Evolutionary conservation across 192 early-diverging fungal genomes (phyloP).

Genomic region (Kappamyces sp.): DNA sequence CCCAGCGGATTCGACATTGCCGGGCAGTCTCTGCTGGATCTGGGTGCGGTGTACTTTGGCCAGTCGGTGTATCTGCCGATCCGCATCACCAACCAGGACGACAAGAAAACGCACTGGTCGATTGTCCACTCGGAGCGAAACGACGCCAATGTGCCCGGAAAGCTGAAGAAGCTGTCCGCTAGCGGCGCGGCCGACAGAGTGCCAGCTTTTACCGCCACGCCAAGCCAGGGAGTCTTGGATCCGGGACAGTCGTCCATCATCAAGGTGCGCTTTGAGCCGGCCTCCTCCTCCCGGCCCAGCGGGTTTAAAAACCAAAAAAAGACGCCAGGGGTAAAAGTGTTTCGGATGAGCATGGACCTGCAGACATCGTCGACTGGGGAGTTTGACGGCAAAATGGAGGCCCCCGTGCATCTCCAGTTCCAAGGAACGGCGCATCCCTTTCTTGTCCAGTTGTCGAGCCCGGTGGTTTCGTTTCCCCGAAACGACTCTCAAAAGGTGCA

Average conservation of each 20-base stretch:
- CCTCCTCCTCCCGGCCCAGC: no score
- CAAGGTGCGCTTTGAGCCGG: background rate
- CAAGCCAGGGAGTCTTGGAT: slow-evolving; percentile 5
- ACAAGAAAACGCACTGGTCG: slow-evolving; percentile 28
- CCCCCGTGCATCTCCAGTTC: slow-evolving; percentile 8
- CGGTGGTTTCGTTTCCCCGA: slow-evolving; percentile 24
- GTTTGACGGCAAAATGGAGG: no score
- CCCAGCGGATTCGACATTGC: slow-evolving; percentile 17
- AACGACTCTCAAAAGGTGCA: background rate
- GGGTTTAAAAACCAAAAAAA: background rate
- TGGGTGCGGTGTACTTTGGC: slow-evolving; percentile 39
- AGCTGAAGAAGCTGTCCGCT: background rate
- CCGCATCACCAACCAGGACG: slow-evolving; percentile 32
- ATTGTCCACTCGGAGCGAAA: slow-evolving; percentile 38
- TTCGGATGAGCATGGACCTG: background rate
- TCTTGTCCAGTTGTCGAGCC: slow-evolving; percentile 14
- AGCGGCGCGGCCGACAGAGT: background rate
- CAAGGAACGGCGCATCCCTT: slow-evolving; percentile 33
- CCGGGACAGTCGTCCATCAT: no score
- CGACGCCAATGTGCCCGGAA: slow-evolving; percentile 26
- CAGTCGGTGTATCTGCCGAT: slow-evolving; percentile 30
- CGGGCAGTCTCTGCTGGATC: slow-evolving; percentile 21
- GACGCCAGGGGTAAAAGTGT: background rate
- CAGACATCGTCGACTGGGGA: slow-evolving; percentile 7
- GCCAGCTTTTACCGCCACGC: background rate